These are phyloP conservation scores for Fraxinus quadrangulata DNA, from an alignment of 257 asterid species.

Conservation along the genomic window DNA sequence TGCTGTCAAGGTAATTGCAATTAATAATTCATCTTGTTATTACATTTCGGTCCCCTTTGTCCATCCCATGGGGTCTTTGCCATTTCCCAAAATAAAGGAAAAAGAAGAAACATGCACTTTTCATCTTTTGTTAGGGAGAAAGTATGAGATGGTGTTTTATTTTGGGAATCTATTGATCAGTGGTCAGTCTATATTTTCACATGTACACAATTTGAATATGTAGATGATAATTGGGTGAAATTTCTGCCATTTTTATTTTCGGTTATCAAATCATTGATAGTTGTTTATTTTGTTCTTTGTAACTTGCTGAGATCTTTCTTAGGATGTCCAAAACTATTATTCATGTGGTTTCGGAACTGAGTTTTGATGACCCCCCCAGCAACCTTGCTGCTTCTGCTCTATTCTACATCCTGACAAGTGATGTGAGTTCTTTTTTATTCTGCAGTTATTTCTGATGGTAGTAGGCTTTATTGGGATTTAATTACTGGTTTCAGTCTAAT, in stretches of 20 bases:
- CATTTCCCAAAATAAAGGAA: neutral
- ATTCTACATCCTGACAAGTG: slow-evolving; percentile 59
- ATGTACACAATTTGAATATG: slow-evolving; percentile 4
- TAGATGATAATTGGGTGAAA: slow-evolving; percentile 3
- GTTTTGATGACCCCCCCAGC: slow-evolving; percentile 69
- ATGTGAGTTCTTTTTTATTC: slow-evolving; percentile 45
- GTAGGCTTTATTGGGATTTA: neutral
- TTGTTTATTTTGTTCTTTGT: slow-evolving; percentile 18
- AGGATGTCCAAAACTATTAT: slow-evolving; percentile 69
- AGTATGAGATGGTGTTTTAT: slow-evolving; percentile 3
- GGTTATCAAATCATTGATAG: slow-evolving; percentile 18
- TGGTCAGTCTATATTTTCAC: neutral
- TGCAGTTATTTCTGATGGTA: neutral
- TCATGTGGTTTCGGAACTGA: slow-evolving; percentile 66
- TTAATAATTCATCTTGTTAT: neutral
- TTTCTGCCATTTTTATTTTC: slow-evolving; percentile 14
- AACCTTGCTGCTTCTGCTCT: slow-evolving; percentile 79
- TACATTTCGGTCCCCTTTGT: neutral
- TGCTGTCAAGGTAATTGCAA: neutral
- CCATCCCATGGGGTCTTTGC: slow-evolving; percentile 9
- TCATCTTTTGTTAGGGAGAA: neutral
- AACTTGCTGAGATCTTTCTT: slow-evolving; percentile 33
- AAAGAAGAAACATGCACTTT: slow-evolving; percentile 16
- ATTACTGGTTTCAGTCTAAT: neutral
- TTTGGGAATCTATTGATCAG: neutral